Base-by-base conservation (phyloP, 106 monocot genomes). In the Posidonia australis region DNA sequence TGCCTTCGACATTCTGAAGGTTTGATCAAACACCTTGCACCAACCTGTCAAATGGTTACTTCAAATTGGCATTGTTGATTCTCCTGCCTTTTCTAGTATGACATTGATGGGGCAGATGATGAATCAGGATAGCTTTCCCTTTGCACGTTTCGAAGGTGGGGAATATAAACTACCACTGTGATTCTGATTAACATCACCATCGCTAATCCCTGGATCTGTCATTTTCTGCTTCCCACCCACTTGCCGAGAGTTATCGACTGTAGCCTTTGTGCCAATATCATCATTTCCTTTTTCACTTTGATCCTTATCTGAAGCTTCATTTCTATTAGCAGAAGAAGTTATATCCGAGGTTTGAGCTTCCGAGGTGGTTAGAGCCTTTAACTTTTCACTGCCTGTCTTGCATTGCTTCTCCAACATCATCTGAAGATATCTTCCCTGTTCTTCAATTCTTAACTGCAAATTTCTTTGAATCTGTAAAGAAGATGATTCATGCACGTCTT, bases 321-420 rank as follows among this genome's bases (percentile, higher is more conserved):
- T 54, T 59, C 51, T 41, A 25, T 28, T 23, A 26, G 41, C 53
- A 19, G 63, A 58, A 19, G 22, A 14, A 9, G 56, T 30, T 20
- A 63, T 14, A 12, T 65, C 65, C 21, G 56, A 73, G 13, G 55
- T 54, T 65, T 56, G 72, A 46, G 30, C 30, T 27, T 52, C 52
- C 26, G 30, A 28, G 19, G 65, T 28, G 5, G 17, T 10, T 28
- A 36, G 20, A 10, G 27, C 25, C 54, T 46, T 65, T 10, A 57
- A 7, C 64, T 46, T 65, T 2, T 73, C 75, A 27, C 3, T 44
- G 10, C 53, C 27, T n/a, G 55, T 63, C 51, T 64, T 69, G 44
- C 51, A 46, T 53, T 76, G 76, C 63, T 69, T 70, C 57, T 76
- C 76, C n/a, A 76, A 76, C 64, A 76, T 70, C 69, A 63, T 76